Percentiles rank a stretch among this genome's conserved stretches.
Evolutionary conservation across 2,329 filamentous ascomycete species (phyloP).

Genomic region (Sporothrix euskadiensis): DNA sequence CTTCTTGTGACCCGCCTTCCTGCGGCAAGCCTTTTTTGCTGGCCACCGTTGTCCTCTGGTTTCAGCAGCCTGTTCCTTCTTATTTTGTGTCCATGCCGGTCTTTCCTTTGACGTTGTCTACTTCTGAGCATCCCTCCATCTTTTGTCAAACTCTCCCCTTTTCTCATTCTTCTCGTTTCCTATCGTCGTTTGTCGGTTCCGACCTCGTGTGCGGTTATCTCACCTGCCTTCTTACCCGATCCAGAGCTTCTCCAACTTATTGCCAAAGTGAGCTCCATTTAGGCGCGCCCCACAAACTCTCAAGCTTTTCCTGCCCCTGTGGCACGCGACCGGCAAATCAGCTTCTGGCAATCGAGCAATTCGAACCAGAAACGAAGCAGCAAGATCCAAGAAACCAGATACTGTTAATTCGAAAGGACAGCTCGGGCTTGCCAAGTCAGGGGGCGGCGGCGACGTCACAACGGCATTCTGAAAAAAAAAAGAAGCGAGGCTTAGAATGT

Average conservation of each 20-base stretch:
- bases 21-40: not conserved
- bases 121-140: not conserved
- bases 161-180: not conserved
- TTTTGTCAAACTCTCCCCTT: no score
- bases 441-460: constrained; percentile 22
- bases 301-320: not conserved
- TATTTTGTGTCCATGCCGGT: not conserved
- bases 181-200: not conserved
- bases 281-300: constrained; percentile 12
- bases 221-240: not conserved
- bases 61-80: not conserved
- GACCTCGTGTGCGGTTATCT: constrained; percentile 9
- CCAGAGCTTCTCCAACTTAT: constrained; percentile 12
- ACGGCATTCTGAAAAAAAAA: constrained; percentile 7
- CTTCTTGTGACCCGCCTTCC: constrained; percentile 4
- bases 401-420: not conserved
- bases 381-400: not conserved
- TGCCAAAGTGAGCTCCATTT: constrained; percentile 12
- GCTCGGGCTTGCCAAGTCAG: not conserved
- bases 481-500: not conserved
- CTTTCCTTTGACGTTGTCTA: not conserved
- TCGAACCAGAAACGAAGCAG: not conserved
- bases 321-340: constrained; percentile 21
- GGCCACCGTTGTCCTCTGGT: not conserved
- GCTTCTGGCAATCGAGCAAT: constrained; percentile 3